Conservation (phyloP, 768 basidiomycete species). For the Lentinus tigrinus region DNA sequence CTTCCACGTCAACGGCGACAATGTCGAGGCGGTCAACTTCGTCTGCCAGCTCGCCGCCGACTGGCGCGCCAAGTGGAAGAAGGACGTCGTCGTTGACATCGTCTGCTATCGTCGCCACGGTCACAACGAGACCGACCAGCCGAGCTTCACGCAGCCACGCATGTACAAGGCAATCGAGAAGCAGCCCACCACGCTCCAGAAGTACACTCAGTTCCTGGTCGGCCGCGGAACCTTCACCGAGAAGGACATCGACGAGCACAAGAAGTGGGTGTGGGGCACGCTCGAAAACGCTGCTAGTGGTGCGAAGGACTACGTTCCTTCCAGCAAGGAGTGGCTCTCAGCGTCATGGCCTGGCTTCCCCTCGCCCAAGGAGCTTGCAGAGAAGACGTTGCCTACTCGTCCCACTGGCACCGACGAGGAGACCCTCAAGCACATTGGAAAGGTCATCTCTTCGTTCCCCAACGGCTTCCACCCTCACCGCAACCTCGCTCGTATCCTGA, state of each 20-base stretch:
- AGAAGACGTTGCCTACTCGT: constrained; percentile 87
- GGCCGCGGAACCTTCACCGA: constrained; percentile 93
- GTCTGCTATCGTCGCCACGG: constrained; percentile 99
- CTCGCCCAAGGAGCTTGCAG: constrained; percentile 91
- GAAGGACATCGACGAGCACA: constrained; percentile 96
- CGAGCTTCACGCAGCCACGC: constrained; percentile 95
- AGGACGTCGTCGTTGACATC: constrained; percentile 97
- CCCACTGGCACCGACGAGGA: constrained; percentile 79
- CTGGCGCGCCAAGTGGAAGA: constrained; percentile 97
- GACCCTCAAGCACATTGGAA: constrained; percentile 80
- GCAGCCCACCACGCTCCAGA: constrained; percentile 87
- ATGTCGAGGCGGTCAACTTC: constrained; percentile 96
- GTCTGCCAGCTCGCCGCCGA: constrained; percentile 98
- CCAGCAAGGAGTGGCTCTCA: constrained; percentile 95
- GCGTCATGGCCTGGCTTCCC: constrained; percentile 99
- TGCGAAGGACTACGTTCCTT: constrained; percentile 93
- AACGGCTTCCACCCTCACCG: constrained; percentile 83
- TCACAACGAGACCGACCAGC: constrained; percentile 99
- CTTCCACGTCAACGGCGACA: constrained; percentile 99
- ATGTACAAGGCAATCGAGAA: constrained; percentile 98
- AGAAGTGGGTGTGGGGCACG: constrained; percentile 99
- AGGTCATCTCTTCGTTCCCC: constrained; percentile 84
- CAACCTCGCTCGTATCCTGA: constrained; percentile 91
- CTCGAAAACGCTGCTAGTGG: constrained; percentile 94
- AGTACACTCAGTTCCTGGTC: constrained; percentile 89